Base-by-base conservation (phyloP, 257 asterid genomes). In the Nicotiana tabacum region DNA sequence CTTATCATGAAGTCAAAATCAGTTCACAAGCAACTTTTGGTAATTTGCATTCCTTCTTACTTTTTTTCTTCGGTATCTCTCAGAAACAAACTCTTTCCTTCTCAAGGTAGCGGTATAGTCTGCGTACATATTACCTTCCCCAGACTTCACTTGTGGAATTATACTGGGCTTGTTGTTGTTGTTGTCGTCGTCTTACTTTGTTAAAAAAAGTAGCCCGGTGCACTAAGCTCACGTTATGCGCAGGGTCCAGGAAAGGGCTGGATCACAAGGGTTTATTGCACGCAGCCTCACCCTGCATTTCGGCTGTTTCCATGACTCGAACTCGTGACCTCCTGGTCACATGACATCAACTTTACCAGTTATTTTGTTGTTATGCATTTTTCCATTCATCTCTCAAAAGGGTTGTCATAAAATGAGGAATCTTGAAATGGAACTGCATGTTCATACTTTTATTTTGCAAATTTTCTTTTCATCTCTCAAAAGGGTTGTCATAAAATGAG, bases 11-110 rank as follows among this genome's bases (percentile, higher is more conserved):
- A 86, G 78, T 92, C 87, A 79, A 69, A 80, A 90, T 93, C 77
- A 88, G 88, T 83, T 91, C 95, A 77, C 98, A 93, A 87, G 93
- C 99, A 70, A 91, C 92, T 80, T 92, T 95, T 88, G 99, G 99
- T 93, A 90, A 82, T 21, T 67, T 77, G 39, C 18, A 43, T 51
- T 33, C 55, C 10, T 79, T 43, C 51, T 43, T 43, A 43, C 51
- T 43, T 43, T 21, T 21, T 21, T 21, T 21, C 21, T 21, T 21
- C 21, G 21, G 21, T 0, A 2, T 43, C 3, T 8, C 0, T 9
- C 3, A 2, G 11, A 43, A 43, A 43, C 11, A 7, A 7, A 0
- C 10, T 7, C 10, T 39, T 2, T 7, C 0, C 48, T 43, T 9
- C 0, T 8, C 51, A 8, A 2, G 0, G 0, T 8, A 43, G 11